A percentile compares a stretch with the other conserved stretches of the same genome.
Conservation (phyloP, 2,329 filamentous ascomycete species). For the Venturia effusa region DNA sequence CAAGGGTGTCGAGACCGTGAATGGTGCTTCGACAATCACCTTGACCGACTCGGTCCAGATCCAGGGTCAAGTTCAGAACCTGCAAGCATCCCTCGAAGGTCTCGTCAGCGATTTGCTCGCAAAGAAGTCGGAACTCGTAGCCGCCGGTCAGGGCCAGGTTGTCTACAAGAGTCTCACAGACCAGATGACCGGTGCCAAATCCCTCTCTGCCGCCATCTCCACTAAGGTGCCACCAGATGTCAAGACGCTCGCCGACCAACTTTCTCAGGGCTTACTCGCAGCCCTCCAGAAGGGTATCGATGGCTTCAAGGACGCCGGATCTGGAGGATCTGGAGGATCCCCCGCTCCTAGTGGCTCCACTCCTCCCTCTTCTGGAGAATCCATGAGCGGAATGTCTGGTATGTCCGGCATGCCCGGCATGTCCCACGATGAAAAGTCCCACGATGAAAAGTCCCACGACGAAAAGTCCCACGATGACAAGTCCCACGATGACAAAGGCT, state of each 20-base stretch:
- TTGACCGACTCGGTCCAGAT: slow-evolving; percentile 20
- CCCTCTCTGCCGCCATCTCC: slow-evolving; percentile 20
- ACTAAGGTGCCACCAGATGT: slow-evolving; percentile 22
- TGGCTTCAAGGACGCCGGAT: slow-evolving; percentile 14
- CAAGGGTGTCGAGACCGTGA: slow-evolving; percentile 18
- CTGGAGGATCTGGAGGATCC: neutral
- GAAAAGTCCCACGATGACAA: too few species aligned
- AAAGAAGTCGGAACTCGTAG: slow-evolving; percentile 20
- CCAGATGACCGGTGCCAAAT: slow-evolving; percentile 20
- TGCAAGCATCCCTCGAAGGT: slow-evolving; percentile 19
- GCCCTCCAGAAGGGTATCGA: slow-evolving; percentile 24
- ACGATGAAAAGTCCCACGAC: too few species aligned
- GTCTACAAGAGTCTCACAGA: slow-evolving; percentile 18
- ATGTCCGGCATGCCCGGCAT: neutral
- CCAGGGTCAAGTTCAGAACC: slow-evolving; percentile 18
- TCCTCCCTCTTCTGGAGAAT: neutral
- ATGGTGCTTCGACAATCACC: slow-evolving; percentile 16
- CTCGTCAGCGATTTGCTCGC: slow-evolving; percentile 18
- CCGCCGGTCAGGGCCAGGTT: slow-evolving; percentile 16
- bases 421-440: too few species aligned
- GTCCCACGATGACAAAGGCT: too few species aligned
- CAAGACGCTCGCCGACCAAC: slow-evolving; percentile 17
- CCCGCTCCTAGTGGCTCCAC: neutral
- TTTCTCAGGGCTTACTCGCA: slow-evolving; percentile 21
- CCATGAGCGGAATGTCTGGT: neutral